Conservation (phyloP, 1,139 yeast species). For the Neolecta irregularis region DNA sequence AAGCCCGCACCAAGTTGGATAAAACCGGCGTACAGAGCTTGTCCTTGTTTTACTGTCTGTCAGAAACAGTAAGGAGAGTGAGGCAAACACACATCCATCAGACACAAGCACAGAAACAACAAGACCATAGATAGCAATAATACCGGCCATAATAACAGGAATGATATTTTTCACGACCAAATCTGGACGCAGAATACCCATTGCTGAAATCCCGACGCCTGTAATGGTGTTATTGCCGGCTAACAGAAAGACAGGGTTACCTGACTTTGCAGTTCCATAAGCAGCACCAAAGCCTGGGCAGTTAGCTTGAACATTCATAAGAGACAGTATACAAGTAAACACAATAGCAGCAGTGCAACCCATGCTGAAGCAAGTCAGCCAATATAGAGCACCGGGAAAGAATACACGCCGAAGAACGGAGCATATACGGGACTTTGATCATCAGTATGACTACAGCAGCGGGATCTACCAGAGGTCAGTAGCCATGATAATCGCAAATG, state of each 20-base stretch:
- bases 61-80: neutral
- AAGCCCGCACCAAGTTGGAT: constrained; percentile 95
- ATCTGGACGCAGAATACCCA: constrained; percentile 95
- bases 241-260: constrained; percentile 22
- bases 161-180: constrained; percentile 23
- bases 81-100: constrained; percentile 28
- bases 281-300: constrained; percentile 73
- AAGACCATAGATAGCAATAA: constrained; percentile 85
- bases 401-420: too few relatives aligned
- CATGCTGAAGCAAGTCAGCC: too few relatives aligned
- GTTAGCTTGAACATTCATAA: too few relatives aligned
- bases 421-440: too few relatives aligned
- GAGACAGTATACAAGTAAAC: too few relatives aligned
- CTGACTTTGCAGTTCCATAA: constrained; percentile 95
- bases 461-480: too few relatives aligned
- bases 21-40: constrained; percentile 83
- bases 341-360: too few relatives aligned
- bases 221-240: neutral
- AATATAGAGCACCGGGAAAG: too few relatives aligned
- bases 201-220: constrained; percentile 86
- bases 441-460: too few relatives aligned
- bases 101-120: constrained; percentile 94
- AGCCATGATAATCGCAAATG: too few relatives aligned
- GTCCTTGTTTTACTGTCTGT: constrained; percentile 59
- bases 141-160: constrained; percentile 69